These are phyloP conservation scores for Tremella fuciformis DNA, from an alignment of 768 basidiomycete species.

Conservation along the genomic window DNA sequence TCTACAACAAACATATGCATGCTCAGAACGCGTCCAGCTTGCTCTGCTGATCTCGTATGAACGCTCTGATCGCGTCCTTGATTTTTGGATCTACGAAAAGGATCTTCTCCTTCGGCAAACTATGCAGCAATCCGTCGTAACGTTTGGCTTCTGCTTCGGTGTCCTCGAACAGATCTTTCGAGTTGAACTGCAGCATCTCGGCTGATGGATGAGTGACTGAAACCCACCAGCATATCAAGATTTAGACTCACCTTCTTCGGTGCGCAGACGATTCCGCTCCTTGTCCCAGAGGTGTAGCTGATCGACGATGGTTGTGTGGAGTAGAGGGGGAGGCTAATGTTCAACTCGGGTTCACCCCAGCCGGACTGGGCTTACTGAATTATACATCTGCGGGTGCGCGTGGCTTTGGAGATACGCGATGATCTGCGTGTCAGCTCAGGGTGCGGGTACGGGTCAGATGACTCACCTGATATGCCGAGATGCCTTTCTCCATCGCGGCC, in stretches of 20 bases:
- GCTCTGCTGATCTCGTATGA: slow-evolving; percentile 31
- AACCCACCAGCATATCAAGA: not conserved
- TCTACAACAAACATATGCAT: too few species aligned
- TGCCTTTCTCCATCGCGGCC: slow-evolving; percentile 88
- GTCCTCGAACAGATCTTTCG: slow-evolving; percentile 49
- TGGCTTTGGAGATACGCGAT: slow-evolving; percentile 91
- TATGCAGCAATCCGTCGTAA: slow-evolving; percentile 31
- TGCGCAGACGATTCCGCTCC: slow-evolving; percentile 85
- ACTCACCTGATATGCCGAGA: slow-evolving; percentile 88
- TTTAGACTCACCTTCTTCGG: slow-evolving; percentile 70
- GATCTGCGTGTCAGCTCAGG: slow-evolving; percentile 63
- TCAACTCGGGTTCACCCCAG: not conserved
- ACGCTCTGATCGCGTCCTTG: slow-evolving; percentile 39
- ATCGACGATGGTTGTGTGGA: slow-evolving; percentile 96
- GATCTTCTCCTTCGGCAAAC: slow-evolving; percentile 31
- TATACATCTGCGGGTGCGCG: slow-evolving; percentile 97
- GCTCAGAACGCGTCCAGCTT: too few species aligned
- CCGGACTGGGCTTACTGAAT: slow-evolving; percentile 62
- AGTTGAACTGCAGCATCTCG: slow-evolving; percentile 44
- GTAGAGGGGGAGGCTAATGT: slow-evolving; percentile 59
- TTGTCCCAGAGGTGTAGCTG: slow-evolving; percentile 97
- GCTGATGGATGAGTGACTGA: slow-evolving; percentile 20
- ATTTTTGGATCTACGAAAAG: slow-evolving; percentile 40
- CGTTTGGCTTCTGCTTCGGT: slow-evolving; percentile 35
- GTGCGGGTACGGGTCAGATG: not conserved